A percentile compares a stretch with the other conserved stretches of the same genome.
Evolutionary conservation across 2,329 filamentous ascomycete genomes (phyloP).

Genomic region (Plenodomus tracheiphilus): DNA sequence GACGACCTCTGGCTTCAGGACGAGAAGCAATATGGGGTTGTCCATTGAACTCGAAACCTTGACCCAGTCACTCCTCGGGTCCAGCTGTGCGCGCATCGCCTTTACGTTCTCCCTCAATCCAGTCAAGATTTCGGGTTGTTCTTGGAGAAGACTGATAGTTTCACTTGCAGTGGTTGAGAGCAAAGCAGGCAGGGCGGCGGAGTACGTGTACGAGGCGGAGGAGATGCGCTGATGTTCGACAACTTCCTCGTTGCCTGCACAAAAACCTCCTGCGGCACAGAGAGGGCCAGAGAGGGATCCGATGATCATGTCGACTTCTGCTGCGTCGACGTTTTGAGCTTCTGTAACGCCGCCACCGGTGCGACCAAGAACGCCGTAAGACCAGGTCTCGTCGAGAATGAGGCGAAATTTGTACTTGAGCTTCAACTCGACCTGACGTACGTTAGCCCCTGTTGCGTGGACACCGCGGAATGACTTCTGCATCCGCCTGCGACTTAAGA

Average conservation of each 20-base stretch:
- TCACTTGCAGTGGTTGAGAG: constrained; percentile 95
- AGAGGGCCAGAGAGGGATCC: constrained; percentile 88
- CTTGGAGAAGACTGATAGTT: constrained; percentile 82
- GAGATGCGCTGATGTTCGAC: constrained; percentile 96
- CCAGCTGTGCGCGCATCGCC: constrained; percentile 81
- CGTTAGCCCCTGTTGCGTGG: constrained; percentile 5
- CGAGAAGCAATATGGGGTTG: constrained; percentile 84
- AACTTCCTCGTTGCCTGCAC: constrained; percentile 86
- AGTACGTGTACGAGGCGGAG: constrained; percentile 91
- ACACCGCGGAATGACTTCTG: too few relatives aligned
- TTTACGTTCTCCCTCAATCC: constrained; percentile 85
- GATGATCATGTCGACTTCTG: constrained; percentile 95
- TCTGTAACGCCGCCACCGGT: constrained; percentile 93
- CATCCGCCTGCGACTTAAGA: constrained; percentile 5
- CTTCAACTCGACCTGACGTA: constrained; percentile 77
- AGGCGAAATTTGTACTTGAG: constrained; percentile 97
- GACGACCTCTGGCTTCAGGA: constrained; percentile 82
- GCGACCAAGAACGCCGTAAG: constrained; percentile 89
- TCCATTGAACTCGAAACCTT: constrained; percentile 77
- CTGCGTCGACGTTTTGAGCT: constrained; percentile 92
- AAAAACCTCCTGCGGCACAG: constrained; percentile 93
- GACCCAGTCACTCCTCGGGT: constrained; percentile 93
- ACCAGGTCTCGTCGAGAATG: constrained; percentile 96
- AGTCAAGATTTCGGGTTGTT: constrained; percentile 77
- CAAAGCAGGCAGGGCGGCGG: constrained; percentile 90